Evolutionary conservation across 352 stramenopile genomes (phyloP).

Genomic region (Blastocystis sp.): DNA sequence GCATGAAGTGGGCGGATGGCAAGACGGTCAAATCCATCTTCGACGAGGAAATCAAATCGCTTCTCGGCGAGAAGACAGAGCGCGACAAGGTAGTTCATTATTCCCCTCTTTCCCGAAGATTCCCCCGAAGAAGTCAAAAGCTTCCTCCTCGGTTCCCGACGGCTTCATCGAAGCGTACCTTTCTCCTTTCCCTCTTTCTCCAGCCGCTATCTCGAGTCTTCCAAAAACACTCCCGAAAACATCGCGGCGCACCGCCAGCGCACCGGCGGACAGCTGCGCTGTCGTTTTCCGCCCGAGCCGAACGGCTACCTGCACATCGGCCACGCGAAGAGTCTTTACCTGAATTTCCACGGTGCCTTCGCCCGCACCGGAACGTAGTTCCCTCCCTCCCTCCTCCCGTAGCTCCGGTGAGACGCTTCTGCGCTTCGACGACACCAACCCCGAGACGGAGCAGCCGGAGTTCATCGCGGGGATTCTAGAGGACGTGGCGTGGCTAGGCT

Average conservation of each 20-base stretch:
- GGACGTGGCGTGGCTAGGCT: conserved; percentile 67
- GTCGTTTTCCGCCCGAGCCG: conserved; percentile 92
- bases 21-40: conserved; percentile 24
- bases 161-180: conserved; percentile 24
- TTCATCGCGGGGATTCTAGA: conserved; percentile 91
- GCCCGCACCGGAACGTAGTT: neutral
- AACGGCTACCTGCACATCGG: conserved; percentile 98
- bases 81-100: neutral
- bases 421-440: conserved; percentile 94
- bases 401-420: conserved; percentile 82
- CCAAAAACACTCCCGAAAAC: conserved; percentile 65
- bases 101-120: no score
- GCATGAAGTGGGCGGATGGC: conserved; percentile 53
- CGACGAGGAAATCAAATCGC: neutral
- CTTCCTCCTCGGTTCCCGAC: neutral
- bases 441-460: conserved; percentile 87
- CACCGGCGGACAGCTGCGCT: conserved; percentile 80
- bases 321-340: conserved; percentile 82
- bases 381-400: neutral
- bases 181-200: no score
- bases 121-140: neutral
- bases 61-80: conserved; percentile 9
- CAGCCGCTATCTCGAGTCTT: conserved; percentile 17
- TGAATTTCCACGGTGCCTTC: conserved; percentile 55
- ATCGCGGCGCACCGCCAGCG: conserved; percentile 65